phyloP scores from a whole-genome alignment of 2,329 filamentous ascomycete species.

The Apiospora sp. region DNA sequence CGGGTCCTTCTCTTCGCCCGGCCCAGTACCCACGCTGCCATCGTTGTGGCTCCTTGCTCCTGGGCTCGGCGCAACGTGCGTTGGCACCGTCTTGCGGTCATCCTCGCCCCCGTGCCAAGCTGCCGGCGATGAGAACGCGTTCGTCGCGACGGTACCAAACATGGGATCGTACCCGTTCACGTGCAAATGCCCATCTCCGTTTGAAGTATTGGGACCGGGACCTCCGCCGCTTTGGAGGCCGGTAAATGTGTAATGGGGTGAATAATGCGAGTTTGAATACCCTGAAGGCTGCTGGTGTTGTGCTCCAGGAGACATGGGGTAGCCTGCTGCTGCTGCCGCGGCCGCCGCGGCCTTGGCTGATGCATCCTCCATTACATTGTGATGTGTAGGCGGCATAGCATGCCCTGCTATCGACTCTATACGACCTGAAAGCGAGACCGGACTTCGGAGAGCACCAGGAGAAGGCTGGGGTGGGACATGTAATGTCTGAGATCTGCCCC shows the following conservation, averaged over 20 bases:
- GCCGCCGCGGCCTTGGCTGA: slow-evolving; percentile 45
- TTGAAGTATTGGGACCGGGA: neutral
- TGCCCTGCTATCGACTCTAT: slow-evolving; percentile 41
- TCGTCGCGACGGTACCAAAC: slow-evolving; percentile 64
- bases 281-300: slow-evolving; percentile 42
- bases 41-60: slow-evolving; percentile 58
- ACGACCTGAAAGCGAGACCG: slow-evolving; percentile 47
- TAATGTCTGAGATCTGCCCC: slow-evolving; percentile 50
- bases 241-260: slow-evolving; percentile 52
- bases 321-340: slow-evolving; percentile 48
- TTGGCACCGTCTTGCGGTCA: slow-evolving; percentile 48
- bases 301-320: slow-evolving; percentile 42
- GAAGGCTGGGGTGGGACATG: slow-evolving; percentile 48
- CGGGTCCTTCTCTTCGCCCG: slow-evolving; percentile 76
- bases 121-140: slow-evolving; percentile 60
- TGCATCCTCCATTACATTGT: slow-evolving; percentile 38
- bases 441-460: slow-evolving; percentile 48
- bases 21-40: slow-evolving; percentile 56
- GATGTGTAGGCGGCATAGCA: slow-evolving; percentile 40
- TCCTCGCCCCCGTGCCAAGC: slow-evolving; percentile 57
- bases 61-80: slow-evolving; percentile 50
- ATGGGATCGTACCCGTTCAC: slow-evolving; percentile 61
- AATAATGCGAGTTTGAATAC: slow-evolving; percentile 47
- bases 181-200: slow-evolving; percentile 38
- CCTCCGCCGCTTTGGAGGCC: slow-evolving; percentile 41